Conservation (phyloP, 1,139 yeast species). For the Debaryomycetaceae sp. region DNA sequence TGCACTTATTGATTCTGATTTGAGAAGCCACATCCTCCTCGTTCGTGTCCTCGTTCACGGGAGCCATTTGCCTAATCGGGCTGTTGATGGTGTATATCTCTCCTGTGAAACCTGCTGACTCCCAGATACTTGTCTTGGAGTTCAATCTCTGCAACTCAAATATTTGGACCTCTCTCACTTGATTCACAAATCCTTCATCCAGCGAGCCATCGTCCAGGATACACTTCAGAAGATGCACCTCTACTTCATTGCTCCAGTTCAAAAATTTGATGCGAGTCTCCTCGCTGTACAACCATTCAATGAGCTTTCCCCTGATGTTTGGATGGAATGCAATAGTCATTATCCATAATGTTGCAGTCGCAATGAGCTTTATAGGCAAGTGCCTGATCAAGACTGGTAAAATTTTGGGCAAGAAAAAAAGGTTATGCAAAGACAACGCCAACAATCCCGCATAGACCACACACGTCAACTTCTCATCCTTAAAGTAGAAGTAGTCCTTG, state of each 20-base stretch:
- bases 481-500: slow-evolving; percentile 59
- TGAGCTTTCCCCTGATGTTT: slow-evolving; percentile 36
- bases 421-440: slow-evolving; percentile 23
- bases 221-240: slow-evolving; percentile 29
- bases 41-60: slow-evolving; percentile 14
- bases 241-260: slow-evolving; percentile 45
- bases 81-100: slow-evolving; percentile 49
- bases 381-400: slow-evolving; percentile 23
- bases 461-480: slow-evolving; percentile 61
- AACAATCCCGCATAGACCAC: slow-evolving; percentile 40
- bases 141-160: slow-evolving; percentile 68
- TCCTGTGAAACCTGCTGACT: slow-evolving; percentile 49
- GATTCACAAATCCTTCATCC: slow-evolving; percentile 3
- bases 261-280: slow-evolving; percentile 54
- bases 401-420: slow-evolving; percentile 30
- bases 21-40: slow-evolving; percentile 6
- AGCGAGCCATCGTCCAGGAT: slow-evolving; percentile 13
- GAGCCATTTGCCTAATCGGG: slow-evolving; percentile 18
- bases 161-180: slow-evolving; percentile 49
- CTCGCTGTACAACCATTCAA: slow-evolving; percentile 51
- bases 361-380: slow-evolving; percentile 29
- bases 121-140: slow-evolving; percentile 56
- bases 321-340: slow-evolving; percentile 54
- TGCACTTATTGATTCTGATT: slow-evolving; percentile 12
- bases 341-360: slow-evolving; percentile 50